Conservation (phyloP, 495 filamentous ascomycete genomes). For the Trichoderma parareesei region DNA sequence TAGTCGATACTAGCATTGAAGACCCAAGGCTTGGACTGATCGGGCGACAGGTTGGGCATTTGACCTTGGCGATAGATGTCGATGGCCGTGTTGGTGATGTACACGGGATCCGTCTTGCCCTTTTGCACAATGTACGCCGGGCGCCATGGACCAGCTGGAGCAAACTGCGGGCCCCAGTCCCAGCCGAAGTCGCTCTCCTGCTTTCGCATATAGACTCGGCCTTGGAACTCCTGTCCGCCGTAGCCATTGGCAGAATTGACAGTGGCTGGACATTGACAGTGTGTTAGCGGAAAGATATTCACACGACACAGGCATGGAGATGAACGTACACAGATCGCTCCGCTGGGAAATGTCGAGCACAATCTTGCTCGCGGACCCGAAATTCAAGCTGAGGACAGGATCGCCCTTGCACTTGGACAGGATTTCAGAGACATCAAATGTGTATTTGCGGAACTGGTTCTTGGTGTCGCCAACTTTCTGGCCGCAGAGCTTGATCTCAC, state of each 20-base stretch:
- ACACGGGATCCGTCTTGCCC: conserved; percentile 28
- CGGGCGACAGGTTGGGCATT: conserved; percentile 50
- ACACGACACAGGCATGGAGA: conserved; percentile 19
- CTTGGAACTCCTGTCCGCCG: neutral
- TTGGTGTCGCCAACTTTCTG: conserved; percentile 52
- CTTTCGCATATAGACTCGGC: conserved; percentile 55
- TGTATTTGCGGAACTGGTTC: conserved; percentile 66
- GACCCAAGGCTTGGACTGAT: conserved; percentile 56
- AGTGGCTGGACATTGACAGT: conserved; percentile 25
- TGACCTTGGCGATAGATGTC: conserved; percentile 57
- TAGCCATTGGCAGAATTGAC: conserved; percentile 21
- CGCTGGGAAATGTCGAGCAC: conserved; percentile 23
- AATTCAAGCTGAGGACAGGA: neutral
- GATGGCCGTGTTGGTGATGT: conserved; percentile 50
- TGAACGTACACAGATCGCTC: neutral
- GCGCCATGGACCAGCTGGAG: conserved; percentile 57
- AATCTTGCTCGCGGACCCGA: conserved; percentile 37
- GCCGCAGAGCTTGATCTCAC: conserved; percentile 54
- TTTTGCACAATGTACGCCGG: conserved; percentile 54
- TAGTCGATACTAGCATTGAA: conserved; percentile 63
- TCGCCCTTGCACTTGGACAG: conserved; percentile 34
- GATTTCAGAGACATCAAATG: conserved; percentile 52
- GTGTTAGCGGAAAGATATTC: conserved; percentile 36
- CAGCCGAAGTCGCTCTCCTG: conserved; percentile 62
- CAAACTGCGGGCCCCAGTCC: conserved; percentile 64